Conservation (phyloP, 176 grass and related monocot species). For the Phoenix dactylifera region DNA sequence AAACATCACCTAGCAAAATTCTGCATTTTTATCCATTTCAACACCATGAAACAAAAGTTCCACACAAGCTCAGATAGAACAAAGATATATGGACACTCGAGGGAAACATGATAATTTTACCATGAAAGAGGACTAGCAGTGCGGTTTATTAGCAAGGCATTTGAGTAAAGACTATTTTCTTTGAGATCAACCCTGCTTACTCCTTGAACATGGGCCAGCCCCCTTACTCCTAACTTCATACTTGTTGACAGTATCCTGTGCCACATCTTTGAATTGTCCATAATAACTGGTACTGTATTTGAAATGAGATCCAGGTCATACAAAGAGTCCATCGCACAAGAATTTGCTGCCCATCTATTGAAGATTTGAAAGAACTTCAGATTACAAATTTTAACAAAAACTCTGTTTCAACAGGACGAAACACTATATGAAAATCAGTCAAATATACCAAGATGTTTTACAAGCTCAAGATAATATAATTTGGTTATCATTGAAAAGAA, state of each 20-base stretch:
- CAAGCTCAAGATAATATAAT: too few species aligned
- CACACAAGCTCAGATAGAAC: too few species aligned
- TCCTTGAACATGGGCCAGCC: conserved; percentile 51
- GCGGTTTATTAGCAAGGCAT: conserved; percentile 79
- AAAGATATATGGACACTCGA: too few species aligned
- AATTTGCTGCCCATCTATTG: conserved; percentile 54
- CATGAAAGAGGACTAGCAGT: conserved; percentile 84
- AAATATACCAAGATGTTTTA: too few species aligned
- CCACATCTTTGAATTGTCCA: conserved; percentile 73
- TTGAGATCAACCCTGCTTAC: conserved; percentile 67
- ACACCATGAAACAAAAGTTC: neutral
- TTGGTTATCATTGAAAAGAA: too few species aligned
- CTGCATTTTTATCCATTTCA: conserved; percentile 6
- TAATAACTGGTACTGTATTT: conserved; percentile 52
- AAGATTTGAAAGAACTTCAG: too few species aligned
- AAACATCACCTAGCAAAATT: conserved; percentile 6
- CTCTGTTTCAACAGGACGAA: too few species aligned
- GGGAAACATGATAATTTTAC: conserved; percentile 33
- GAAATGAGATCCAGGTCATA: conserved; percentile 90
- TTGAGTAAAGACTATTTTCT: conserved; percentile 49
- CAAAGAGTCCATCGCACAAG: conserved; percentile 74
- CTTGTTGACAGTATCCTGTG: conserved; percentile 62
- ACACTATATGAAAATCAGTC: too few species aligned
- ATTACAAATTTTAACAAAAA: too few species aligned
- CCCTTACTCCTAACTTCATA: conserved; percentile 59